Evolutionary conservation across 805 yeast species (phyloP).

Genomic region (Lachancea quebecensis): DNA sequence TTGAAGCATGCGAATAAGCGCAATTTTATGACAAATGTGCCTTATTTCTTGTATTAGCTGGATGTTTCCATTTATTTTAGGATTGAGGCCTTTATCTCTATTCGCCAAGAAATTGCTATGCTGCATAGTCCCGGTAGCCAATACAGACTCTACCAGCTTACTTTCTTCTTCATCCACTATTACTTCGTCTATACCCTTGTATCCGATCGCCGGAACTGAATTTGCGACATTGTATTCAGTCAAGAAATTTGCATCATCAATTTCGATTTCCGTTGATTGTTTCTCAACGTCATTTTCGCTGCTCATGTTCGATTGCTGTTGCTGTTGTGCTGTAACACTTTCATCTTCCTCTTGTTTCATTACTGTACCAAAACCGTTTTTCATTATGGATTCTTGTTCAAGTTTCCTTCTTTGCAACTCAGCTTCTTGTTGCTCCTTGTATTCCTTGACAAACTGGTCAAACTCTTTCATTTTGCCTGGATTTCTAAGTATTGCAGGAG

Average conservation of each 20-base stretch:
- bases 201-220: constrained; percentile 62
- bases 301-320: constrained; percentile 2
- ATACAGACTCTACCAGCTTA: constrained; percentile 35
- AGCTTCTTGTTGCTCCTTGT: constrained; percentile 25
- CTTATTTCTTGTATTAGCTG: constrained; percentile 81
- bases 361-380: constrained; percentile 31
- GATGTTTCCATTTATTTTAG: constrained; percentile 58
- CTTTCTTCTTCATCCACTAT: constrained; percentile 41
- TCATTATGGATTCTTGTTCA: constrained; percentile 34
- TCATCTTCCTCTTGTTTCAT: constrained; percentile 31
- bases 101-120: constrained; percentile 34
- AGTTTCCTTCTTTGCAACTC: constrained; percentile 22
- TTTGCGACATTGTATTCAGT: constrained; percentile 82
- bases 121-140: constrained; percentile 35
- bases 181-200: constrained; percentile 46
- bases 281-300: constrained; percentile 29
- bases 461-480: constrained; percentile 61
- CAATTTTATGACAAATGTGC: constrained; percentile 79
- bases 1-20: constrained; percentile 85
- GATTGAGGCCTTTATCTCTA: constrained; percentile 50
- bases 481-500: constrained; percentile 63
- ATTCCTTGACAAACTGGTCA: constrained; percentile 28
- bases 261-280: constrained; percentile 39
- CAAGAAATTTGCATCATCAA: constrained; percentile 53
- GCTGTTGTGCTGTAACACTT: constrained; percentile 5